These are phyloP conservation scores for Debaryomyces sp. DNA, from an alignment of 1,139 yeast genomes.

Conservation along the genomic window DNA sequence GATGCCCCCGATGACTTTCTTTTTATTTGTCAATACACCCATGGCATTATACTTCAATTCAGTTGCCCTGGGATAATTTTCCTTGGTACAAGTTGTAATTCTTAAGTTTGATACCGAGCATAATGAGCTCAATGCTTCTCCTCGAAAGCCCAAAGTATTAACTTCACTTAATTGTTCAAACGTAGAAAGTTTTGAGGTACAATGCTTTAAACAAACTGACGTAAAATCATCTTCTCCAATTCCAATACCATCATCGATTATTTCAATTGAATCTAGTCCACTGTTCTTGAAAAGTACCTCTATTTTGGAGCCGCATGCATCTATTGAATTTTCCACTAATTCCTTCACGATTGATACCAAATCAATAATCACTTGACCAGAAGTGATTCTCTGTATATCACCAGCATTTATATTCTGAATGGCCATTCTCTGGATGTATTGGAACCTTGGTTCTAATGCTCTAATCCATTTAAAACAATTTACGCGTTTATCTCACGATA, in stretches of 20 bases:
- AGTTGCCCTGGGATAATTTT: conserved; percentile 58
- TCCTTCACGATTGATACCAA: conserved; percentile 80
- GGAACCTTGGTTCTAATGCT: background rate
- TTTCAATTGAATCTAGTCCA: conserved; percentile 73
- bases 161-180: conserved; percentile 61
- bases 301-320: conserved; percentile 69
- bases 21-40: conserved; percentile 49
- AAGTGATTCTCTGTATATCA: conserved; percentile 75
- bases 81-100: conserved; percentile 57
- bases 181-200: conserved; percentile 72
- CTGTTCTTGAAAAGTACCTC: conserved; percentile 69
- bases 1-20: conserved; percentile 49
- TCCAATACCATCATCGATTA: conserved; percentile 81
- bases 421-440: conserved; percentile 13
- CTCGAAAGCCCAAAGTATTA: conserved; percentile 74
- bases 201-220: conserved; percentile 66
- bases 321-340: conserved; percentile 82
- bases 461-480: background rate
- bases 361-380: conserved; percentile 91
- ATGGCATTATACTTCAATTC: conserved; percentile 51
- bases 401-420: conserved; percentile 40
- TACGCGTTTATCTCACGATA: conserved; percentile 4
- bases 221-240: conserved; percentile 61
- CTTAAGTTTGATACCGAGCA: conserved; percentile 61
- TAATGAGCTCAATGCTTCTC: conserved; percentile 80